phyloP scores from a whole-genome alignment of 2,329 filamentous ascomycete genomes.

The Phialophora expanda region DNA sequence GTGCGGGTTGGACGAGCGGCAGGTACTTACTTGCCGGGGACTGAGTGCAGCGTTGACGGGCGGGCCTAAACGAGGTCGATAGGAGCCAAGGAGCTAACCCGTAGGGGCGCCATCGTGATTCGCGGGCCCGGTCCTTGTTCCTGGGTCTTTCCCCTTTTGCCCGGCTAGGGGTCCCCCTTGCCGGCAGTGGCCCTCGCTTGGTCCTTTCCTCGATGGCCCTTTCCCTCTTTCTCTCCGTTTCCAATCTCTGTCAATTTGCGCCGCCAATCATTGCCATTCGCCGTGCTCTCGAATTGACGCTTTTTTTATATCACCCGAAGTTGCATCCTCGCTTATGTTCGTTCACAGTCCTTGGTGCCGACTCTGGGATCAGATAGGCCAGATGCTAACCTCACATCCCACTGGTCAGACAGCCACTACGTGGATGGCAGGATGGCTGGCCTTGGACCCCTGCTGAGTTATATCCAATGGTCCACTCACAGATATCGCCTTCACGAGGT shows the following conservation, averaged over 20 bases:
- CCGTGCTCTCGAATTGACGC: conserved; percentile 13
- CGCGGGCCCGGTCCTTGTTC: not conserved
- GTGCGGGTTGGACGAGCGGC: not conserved
- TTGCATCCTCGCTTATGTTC: conserved; percentile 31
- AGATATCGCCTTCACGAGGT: conserved; percentile 27
- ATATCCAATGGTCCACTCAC: conserved; percentile 24
- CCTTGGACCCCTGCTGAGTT: conserved; percentile 19
- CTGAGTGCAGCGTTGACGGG: not conserved
- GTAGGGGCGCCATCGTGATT: not conserved
- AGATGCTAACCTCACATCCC: conserved; percentile 27
- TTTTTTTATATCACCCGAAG: conserved; percentile 26
- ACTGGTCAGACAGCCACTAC: conserved; percentile 34
- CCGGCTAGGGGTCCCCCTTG: conserved; percentile 1
- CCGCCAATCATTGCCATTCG: conserved; percentile 27
- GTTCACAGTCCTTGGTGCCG: conserved; percentile 25
- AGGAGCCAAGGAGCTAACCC: not conserved
- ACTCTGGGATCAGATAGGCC: conserved; percentile 23
- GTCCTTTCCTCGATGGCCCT: conserved; percentile 11
- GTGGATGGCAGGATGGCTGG: conserved; percentile 22
- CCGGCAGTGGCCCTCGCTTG: not conserved
- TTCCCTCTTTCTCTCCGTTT: conserved; percentile 19
- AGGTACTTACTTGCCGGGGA: not conserved
- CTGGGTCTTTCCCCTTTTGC: conserved; percentile 3
- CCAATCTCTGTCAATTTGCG: conserved; percentile 30
- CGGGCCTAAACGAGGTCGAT: not conserved